A percentile compares a stretch with the other conserved stretches of the same genome.
phyloP scores from a whole-genome alignment of 164 flowering plant genomes.

The Kalanchoe fedtschenkoi region DNA sequence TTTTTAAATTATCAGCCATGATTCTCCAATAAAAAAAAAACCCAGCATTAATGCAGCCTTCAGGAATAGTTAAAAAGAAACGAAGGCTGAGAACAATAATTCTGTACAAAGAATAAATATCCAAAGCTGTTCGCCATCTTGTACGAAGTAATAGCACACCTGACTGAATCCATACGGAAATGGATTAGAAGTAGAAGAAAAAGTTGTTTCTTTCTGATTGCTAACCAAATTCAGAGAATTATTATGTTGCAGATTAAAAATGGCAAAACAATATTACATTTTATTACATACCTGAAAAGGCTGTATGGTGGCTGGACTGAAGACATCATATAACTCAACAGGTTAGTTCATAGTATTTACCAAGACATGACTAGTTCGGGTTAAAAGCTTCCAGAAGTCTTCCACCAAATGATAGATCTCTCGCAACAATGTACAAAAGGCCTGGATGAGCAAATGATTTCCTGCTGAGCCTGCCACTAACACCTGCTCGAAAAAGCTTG shows the following conservation, averaged over 20 bases:
- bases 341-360: background rate
- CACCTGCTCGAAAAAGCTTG: background rate
- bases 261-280: background rate
- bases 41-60: constrained; percentile 10
- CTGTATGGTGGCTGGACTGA: background rate
- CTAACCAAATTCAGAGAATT: background rate
- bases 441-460: background rate
- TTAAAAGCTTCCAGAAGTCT: background rate
- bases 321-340: background rate
- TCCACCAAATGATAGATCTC: background rate
- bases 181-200: background rate
- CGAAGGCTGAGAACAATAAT: constrained; percentile 8
- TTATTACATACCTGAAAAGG: background rate
- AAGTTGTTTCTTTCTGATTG: no score
- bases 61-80: constrained; percentile 5
- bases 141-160: constrained; percentile 4
- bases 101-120: constrained; percentile 14
- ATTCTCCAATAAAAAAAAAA: constrained; percentile 12
- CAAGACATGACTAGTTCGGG: background rate
- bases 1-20: constrained; percentile 1
- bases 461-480: background rate
- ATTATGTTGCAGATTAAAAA: background rate
- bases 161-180: constrained; percentile 3
- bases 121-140: constrained; percentile 7
- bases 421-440: background rate